Conservation (phyloP, 805 yeast genomes). For the Alloascoidea hylecoeti region DNA sequence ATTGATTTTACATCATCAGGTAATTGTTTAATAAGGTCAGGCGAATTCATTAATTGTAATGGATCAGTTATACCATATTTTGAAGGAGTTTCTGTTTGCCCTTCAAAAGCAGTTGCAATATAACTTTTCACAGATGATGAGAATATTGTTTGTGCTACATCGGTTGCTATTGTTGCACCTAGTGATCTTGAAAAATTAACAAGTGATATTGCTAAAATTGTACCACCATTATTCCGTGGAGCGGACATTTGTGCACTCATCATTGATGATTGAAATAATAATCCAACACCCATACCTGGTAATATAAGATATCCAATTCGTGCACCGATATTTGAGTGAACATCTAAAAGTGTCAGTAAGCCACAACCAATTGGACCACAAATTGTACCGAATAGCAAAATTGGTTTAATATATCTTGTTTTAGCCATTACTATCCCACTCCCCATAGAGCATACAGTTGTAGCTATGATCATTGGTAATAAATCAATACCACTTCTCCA, state of each 20-base stretch:
- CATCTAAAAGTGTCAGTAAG: conserved; percentile 22
- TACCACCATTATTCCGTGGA: conserved; percentile 34
- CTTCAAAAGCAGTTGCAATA: conserved; percentile 9
- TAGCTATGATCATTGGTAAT: conserved; percentile 25
- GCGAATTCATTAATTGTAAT: conserved; percentile 7
- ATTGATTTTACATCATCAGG: conserved; percentile 3
- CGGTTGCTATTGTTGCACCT: conserved; percentile 31
- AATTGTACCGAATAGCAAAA: conserved; percentile 20
- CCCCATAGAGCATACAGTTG: conserved; percentile 18
- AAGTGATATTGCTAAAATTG: conserved; percentile 31
- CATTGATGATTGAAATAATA: conserved; percentile 29
- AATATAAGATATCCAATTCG: conserved; percentile 31
- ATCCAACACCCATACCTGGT: conserved; percentile 32
- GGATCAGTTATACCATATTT: conserved; percentile 8
- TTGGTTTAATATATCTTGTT: conserved; percentile 26
- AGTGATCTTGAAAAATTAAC: conserved; percentile 28
- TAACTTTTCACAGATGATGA: conserved; percentile 15
- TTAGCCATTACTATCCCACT: conserved; percentile 23
- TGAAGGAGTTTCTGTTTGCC: conserved; percentile 5
- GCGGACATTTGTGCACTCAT: conserved; percentile 32
- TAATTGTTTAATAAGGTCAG: conserved; percentile 7
- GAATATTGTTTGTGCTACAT: conserved; percentile 27
- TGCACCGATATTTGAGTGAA: conserved; percentile 19
- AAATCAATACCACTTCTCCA: conserved; percentile 30
- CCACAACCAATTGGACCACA: conserved; percentile 31